These are phyloP conservation scores for Ustilago hordei DNA, from an alignment of 1,284 basidiomycete genomes.

Conservation along the genomic window DNA sequence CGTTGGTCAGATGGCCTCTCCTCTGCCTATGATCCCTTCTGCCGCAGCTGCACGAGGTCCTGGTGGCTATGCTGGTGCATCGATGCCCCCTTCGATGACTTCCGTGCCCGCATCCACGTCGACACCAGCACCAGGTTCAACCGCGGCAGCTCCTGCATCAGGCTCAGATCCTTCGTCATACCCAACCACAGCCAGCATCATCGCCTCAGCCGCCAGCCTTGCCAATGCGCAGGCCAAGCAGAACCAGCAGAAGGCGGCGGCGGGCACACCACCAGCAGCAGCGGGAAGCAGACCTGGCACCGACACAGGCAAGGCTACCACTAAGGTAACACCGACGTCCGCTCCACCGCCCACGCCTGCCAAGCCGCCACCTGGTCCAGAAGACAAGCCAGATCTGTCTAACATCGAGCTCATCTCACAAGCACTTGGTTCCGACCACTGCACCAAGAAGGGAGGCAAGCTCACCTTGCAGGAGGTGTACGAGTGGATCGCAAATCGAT, in stretches of 20 bases:
- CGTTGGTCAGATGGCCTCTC: conserved; percentile 28
- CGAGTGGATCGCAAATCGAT: conserved; percentile 86
- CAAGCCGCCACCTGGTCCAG: conserved; percentile 47
- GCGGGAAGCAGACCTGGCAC: conserved; percentile 6
- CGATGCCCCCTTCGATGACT: conserved; percentile 16
- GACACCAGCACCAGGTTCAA: conserved; percentile 8
- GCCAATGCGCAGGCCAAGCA: conserved; percentile 43
- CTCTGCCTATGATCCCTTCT: conserved; percentile 35
- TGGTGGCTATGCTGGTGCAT: conserved; percentile 5
- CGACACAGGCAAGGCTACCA: background rate
- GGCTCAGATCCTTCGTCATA: conserved; percentile 30
- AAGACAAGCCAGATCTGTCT: conserved; percentile 62
- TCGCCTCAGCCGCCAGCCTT: conserved; percentile 45
- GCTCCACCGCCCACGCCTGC: conserved; percentile 26
- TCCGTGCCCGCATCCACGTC: conserved; percentile 18
- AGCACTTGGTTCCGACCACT: conserved; percentile 59
- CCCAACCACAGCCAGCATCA: conserved; percentile 49
- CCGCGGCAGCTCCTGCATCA: conserved; percentile 9
- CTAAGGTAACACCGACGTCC: conserved; percentile 12
- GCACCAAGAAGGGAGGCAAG: conserved; percentile 76
- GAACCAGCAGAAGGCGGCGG: conserved; percentile 15
- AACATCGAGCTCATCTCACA: conserved; percentile 65
- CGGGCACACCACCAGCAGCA: background rate
- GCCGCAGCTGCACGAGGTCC: conserved; percentile 22
- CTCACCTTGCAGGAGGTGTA: conserved; percentile 92